Percentiles rank a stretch among this genome's conserved stretches.
These are phyloP conservation scores for Chlamydomonas schloesseri DNA, from an alignment of 139 green algal genomes.

Conservation along the genomic window DNA sequence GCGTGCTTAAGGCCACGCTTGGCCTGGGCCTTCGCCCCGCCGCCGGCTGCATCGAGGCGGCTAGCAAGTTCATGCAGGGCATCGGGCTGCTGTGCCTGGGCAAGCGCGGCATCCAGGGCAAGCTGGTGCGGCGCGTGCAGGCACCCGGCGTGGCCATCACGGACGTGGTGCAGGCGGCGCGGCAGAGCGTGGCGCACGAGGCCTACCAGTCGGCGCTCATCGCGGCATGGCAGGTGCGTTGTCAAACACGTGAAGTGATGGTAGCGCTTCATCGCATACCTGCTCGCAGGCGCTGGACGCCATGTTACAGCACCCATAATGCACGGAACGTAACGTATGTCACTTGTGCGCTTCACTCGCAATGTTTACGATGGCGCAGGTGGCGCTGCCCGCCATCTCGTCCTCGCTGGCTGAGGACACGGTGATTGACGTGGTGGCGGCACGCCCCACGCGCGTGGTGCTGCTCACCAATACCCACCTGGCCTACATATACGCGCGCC, in stretches of 20 bases:
- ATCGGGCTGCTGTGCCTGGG: conserved; percentile 82
- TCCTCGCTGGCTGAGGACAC: conserved; percentile 64
- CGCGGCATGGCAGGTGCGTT: conserved; percentile 69
- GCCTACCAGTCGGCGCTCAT: conserved; percentile 44
- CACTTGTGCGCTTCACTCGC: too few relatives aligned
- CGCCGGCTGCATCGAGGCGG: conserved; percentile 71
- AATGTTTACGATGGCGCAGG: too few relatives aligned
- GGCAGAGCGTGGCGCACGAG: conserved; percentile 14
- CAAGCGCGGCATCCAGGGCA: conserved; percentile 85
- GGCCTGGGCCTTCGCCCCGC: conserved; percentile 73
- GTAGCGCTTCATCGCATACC: too few relatives aligned
- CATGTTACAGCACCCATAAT: too few relatives aligned
- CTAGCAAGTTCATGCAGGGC: conserved; percentile 71
- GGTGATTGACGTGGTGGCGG: conserved; percentile 79
- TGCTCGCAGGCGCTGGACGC: too few relatives aligned
- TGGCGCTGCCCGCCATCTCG: conserved; percentile 69
- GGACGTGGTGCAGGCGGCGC: conserved; percentile 38
- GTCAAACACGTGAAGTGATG: neutral
- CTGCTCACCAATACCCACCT: conserved; percentile 83
- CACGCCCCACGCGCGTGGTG: conserved; percentile 70
- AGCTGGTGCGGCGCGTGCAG: conserved; percentile 73
- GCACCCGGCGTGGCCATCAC: conserved; percentile 70
- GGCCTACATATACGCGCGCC: conserved; percentile 72
- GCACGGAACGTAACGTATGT: too few relatives aligned
- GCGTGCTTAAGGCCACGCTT: conserved; percentile 72